phyloP scores from a whole-genome alignment of 2,329 filamentous ascomycete species.

The Pseudogymnoascus sp. region DNA sequence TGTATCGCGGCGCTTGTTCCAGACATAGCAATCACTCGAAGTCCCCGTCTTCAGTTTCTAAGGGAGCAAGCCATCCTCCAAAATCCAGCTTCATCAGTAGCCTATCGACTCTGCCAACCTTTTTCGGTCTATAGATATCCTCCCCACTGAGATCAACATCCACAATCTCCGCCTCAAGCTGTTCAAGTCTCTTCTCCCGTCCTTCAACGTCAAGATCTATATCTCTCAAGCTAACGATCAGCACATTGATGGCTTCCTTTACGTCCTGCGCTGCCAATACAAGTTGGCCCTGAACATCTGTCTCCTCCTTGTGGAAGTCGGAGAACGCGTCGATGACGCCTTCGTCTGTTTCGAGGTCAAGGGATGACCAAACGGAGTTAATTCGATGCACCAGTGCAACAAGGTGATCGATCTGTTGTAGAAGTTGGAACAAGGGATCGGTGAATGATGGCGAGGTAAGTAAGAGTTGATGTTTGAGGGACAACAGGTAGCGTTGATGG shows the following conservation, averaged over 20 bases:
- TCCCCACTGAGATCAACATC: constrained; percentile 34
- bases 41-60: neutral
- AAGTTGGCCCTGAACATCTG: constrained; percentile 57
- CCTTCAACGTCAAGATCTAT: constrained; percentile 37
- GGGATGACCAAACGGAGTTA: constrained; percentile 65
- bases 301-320: constrained; percentile 65
- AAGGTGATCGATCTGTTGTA: constrained; percentile 72
- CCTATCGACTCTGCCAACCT: constrained; percentile 72
- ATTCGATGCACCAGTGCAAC: constrained; percentile 69
- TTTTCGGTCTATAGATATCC: constrained; percentile 58
- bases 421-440: constrained; percentile 55
- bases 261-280: constrained; percentile 56
- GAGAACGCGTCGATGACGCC: constrained; percentile 71
- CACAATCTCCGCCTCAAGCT: constrained; percentile 24
- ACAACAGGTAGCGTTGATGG: constrained; percentile 67
- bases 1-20: neutral
- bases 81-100: constrained; percentile 83
- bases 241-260: constrained; percentile 56
- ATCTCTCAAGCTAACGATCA: constrained; percentile 48
- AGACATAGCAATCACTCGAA: neutral
- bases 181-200: constrained; percentile 4
- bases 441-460: constrained; percentile 59
- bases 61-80: constrained; percentile 27
- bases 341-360: constrained; percentile 75
- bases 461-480: constrained; percentile 58